Evolutionary conservation across 1,284 basidiomycete species (phyloP).

Genomic region (Exobasidium cylindrosporum): DNA sequence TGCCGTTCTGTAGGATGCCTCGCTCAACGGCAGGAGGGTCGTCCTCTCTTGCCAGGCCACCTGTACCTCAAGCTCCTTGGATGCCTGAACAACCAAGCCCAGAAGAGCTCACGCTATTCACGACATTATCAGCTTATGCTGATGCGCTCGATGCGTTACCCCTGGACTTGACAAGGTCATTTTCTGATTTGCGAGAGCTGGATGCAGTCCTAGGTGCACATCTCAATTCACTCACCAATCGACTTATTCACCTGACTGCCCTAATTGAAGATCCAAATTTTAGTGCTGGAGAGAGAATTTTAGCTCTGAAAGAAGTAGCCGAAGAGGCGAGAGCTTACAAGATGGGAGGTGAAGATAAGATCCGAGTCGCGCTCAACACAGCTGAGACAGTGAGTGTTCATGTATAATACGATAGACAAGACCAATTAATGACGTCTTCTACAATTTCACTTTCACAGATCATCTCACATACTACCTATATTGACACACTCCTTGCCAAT

Average conservation of each 20-base stretch:
- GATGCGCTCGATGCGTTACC: constrained; percentile 92
- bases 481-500: constrained; percentile 43
- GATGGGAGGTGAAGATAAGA: constrained; percentile 97
- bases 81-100: constrained; percentile 9
- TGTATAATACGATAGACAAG: not conserved
- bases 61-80: constrained; percentile 3
- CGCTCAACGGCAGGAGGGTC: constrained; percentile 10
- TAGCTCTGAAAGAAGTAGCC: constrained; percentile 84
- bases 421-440: not conserved
- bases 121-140: constrained; percentile 52
- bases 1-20: constrained; percentile 21
- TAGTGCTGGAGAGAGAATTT: constrained; percentile 75
- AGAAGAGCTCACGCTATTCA: constrained; percentile 26
- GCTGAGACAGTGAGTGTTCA: constrained; percentile 69
- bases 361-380: constrained; percentile 88
- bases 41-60: constrained; percentile 14
- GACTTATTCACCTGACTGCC: constrained; percentile 43
- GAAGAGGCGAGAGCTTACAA: constrained; percentile 88
- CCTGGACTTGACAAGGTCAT: constrained; percentile 85
- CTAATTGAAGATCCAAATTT: constrained; percentile 62
- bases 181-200: constrained; percentile 93
- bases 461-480: constrained; percentile 53
- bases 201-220: constrained; percentile 82
- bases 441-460: constrained; percentile 22
- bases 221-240: constrained; percentile 43